Evolutionary conservation across 352 stramenopile genomes (phyloP), one percentile per base, ranked within the genome.

Genomic region (Blastocystis sp.): DNA sequence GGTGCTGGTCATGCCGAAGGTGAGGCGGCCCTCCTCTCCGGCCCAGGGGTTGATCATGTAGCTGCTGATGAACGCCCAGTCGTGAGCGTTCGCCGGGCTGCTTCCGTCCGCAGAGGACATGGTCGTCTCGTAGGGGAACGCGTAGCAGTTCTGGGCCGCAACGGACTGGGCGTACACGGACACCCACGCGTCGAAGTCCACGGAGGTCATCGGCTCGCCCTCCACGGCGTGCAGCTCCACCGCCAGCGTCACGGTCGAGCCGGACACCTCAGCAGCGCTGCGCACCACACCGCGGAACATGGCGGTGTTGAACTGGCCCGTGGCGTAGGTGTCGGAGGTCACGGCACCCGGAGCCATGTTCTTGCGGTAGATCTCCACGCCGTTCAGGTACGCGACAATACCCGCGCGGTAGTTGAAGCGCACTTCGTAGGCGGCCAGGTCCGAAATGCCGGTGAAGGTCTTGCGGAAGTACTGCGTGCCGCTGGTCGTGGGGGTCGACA

Each of bases 311-410:
- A 78, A 88, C 7, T 43, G 7, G 11, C 28, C 60, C 17, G 38
- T 76, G 34, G 61, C 61, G 10, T 65, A 38, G 0, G 78, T 88
- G 14, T 28, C 48, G 40, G 61, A 61, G 62, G 57, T 63, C 4
- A 61, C 68, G 3, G 45, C 24, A 62, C 78, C 78, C 21, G 4
- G 3, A 24, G 78, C 43, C 78, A 88, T 88, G 34, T 88, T 88
- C 63, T 79, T 65, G 21, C 78, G 42, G 42, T 48, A 88, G 11
- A 88, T 34, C 52, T 88, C 78, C 10, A 14, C 54, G 38, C 78
- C 78, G 45, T 78, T 88, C 11, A 88, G 14, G 45, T 88, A 88
- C 24, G 52, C 78, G 57, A 88, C 70, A 24, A 88, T 71, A 63
- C 78, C 78, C 65, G 62, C 11, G 24, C 21, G 34, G 34, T 76